Evolutionary conservation across 2,329 filamentous ascomycete species (phyloP).

Genomic region (Aspergillus aculeatus): DNA sequence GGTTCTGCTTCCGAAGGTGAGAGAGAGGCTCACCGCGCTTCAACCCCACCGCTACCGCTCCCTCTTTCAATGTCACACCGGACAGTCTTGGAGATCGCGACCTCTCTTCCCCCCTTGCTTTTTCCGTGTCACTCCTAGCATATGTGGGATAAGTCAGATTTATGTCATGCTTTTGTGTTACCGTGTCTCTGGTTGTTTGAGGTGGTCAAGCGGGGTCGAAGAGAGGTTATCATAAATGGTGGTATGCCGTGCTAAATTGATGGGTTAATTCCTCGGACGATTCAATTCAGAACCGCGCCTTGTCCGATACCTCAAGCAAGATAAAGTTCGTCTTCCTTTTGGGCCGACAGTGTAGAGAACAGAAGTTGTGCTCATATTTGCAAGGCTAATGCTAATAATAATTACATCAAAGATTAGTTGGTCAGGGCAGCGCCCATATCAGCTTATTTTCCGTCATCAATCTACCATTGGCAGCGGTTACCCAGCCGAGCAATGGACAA

Average conservation of each 20-base stretch:
- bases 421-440: background rate
- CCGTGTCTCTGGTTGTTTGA: background rate
- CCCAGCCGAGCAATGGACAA: background rate
- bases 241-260: too few species aligned
- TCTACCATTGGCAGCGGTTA: background rate
- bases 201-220: too few species aligned
- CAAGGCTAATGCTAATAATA: background rate
- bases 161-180: background rate
- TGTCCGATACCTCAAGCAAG: too few species aligned
- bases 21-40: background rate
- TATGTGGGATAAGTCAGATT: background rate
- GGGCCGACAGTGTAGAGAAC: background rate
- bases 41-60: background rate
- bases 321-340: too few species aligned
- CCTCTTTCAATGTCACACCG: too few species aligned
- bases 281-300: too few species aligned
- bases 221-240: too few species aligned
- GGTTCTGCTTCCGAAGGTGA: background rate
- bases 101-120: background rate
- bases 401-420: background rate
- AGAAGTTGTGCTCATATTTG: background rate
- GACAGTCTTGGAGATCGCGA: too few species aligned
- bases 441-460: background rate
- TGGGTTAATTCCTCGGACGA: too few species aligned
- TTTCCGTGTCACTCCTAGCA: background rate